Base-by-base conservation (phyloP, 2,329 filamentous ascomycete genomes). In the Taxawa tesnikishii region DNA sequence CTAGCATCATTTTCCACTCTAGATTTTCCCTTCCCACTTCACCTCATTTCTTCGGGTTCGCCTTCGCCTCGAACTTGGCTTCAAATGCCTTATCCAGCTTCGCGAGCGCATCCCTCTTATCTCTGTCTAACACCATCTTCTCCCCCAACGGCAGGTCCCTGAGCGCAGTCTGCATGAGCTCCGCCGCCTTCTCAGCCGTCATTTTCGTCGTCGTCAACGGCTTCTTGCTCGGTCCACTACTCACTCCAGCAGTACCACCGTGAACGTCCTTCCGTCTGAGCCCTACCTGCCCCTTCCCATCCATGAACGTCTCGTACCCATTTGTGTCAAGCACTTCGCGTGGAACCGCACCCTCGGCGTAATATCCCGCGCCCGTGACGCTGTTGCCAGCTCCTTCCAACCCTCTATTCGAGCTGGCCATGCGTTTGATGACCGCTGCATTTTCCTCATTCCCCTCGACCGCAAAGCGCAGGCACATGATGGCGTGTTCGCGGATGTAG, bases 401-500 rank as follows among this genome's bases (percentile, higher is more conserved):
- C 11, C 11, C 25, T 18, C 7, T 23, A 11, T 21, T 16, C 28
- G 33, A 28, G 13, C 29, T 33, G 3, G 50, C 61, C 36, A 83
- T 66, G 31, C 77, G 72, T 33, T 75, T 68, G 32, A 87, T 73
- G 44, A 81, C 79, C 18, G 73, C 67, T 40, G 80, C 79, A 11
- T 82, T 83, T 35, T 77, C 77, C 18, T 77, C 70, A 38, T 77
- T 83, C 9, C 79, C 79, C 62, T 73, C 68, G 5, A 73, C 57
- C 13, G 71, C 48, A 45, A 73, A 92, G 51, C 88, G 87, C n/a
- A 92, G 67, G 43, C 82, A 87, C 51, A 93, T 77, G 30, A 87
- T 83, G 3, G 84, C 83, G 42, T 87, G 82, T 55, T 96, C 88
- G 47, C 88, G 83, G 41, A 93, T 87, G 51, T 88, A 94, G 1